Evolutionary conservation across 345 rosid species (phyloP).

Genomic region (Pugionium cornutum): DNA sequence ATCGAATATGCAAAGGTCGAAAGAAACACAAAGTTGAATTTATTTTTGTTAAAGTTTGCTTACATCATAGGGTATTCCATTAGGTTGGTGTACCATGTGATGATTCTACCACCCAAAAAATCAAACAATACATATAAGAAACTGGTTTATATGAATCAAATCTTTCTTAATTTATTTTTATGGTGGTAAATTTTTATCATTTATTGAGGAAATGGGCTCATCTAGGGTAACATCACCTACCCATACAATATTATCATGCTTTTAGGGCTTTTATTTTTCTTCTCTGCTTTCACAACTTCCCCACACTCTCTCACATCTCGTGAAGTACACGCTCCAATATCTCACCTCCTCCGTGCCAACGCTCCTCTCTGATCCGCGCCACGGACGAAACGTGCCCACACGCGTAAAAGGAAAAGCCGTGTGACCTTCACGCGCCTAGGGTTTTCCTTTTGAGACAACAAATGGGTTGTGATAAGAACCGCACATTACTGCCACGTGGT

Average conservation of each 20-base stretch:
- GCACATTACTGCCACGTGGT: slow-evolving; percentile 53
- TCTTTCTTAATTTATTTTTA: background rate
- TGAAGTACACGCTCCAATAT: slow-evolving; percentile 30
- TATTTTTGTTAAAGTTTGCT: background rate
- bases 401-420: background rate
- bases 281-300: slow-evolving; percentile 14
- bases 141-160: no score
- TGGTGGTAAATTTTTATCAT: slow-evolving; percentile 30
- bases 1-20: slow-evolving; percentile 23
- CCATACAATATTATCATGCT: slow-evolving; percentile 30
- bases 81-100: no score
- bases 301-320: background rate
- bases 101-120: no score
- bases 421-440: slow-evolving; percentile 48
- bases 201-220: slow-evolving; percentile 36
- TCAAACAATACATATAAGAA: no score
- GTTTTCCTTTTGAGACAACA: slow-evolving; percentile 41
- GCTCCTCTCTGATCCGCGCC: slow-evolving; percentile 22
- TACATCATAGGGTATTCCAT: no score
- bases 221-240: slow-evolving; percentile 37
- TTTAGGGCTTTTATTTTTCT: slow-evolving; percentile 42
- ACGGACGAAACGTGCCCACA: slow-evolving; percentile 37
- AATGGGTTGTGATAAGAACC: slow-evolving; percentile 73
- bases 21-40: slow-evolving; percentile 11
- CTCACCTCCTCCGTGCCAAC: slow-evolving; percentile 32